Percentiles rank a stretch among this genome's conserved stretches.
Evolutionary conservation across 257 asterid species (phyloP).

Genomic region (Solanum clarkiae): DNA sequence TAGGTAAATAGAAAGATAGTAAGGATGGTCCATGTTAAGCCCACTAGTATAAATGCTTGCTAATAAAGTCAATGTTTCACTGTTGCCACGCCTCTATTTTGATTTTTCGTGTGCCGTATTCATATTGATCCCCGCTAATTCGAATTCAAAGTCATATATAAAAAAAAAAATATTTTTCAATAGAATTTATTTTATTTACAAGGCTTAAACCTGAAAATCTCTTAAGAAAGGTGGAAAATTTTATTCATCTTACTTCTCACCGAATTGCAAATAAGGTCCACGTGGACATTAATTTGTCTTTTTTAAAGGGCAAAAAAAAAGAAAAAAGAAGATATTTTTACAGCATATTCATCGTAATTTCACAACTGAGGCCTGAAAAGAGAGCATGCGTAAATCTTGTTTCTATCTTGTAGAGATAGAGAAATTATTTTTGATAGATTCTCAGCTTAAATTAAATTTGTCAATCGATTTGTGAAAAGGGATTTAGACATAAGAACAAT

Average conservation of each 20-base stretch:
- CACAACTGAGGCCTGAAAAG: neutral
- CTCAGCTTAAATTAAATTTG: neutral
- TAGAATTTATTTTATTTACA: neutral
- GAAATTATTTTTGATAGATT: neutral
- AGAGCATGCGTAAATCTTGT: too few species aligned
- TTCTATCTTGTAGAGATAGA: neutral
- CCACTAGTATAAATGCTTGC: neutral
- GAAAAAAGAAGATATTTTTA: too few species aligned
- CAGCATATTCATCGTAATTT: too few species aligned
- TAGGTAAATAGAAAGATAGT: too few species aligned
- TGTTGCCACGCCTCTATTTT: fast-evolving
- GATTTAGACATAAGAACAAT: neutral
- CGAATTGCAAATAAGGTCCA: neutral
- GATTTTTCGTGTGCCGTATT: fast-evolving
- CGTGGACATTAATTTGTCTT: neutral
- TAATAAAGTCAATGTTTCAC: neutral
- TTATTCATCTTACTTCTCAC: neutral
- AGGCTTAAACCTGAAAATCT: neutral
- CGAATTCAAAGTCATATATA: neutral
- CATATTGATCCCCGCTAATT: too few species aligned
- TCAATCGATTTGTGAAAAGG: neutral
- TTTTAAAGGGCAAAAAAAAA: too few species aligned
- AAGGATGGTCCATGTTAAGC: neutral
- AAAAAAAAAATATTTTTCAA: too few species aligned
- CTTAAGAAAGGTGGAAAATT: neutral